Evolutionary conservation across 805 yeast species (phyloP).

Genomic region (Barnettozyma pratensis): DNA sequence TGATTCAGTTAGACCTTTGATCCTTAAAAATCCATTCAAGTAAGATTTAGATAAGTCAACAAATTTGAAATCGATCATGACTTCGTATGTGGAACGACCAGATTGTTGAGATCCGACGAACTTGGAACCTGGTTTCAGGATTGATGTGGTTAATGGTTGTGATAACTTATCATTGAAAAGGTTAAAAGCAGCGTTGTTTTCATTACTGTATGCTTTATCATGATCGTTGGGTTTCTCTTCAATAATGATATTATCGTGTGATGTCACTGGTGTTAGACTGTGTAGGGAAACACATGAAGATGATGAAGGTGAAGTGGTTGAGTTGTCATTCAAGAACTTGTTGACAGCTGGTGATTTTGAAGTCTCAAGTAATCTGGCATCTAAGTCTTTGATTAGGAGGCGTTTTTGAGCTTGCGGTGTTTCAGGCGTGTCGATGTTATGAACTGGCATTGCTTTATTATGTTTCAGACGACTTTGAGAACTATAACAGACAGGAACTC

Average conservation of each 20-base stretch:
- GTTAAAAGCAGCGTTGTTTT: background rate
- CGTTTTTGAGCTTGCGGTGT: background rate
- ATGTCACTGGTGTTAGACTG: background rate
- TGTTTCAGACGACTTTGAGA: too few species aligned
- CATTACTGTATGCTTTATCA: too few species aligned
- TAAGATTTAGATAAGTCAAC: slow-evolving; percentile 53
- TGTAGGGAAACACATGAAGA: background rate
- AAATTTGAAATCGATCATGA: slow-evolving; percentile 60
- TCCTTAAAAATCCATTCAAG: slow-evolving; percentile 60
- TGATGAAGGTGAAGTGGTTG: too few species aligned
- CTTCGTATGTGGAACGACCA: slow-evolving; percentile 59
- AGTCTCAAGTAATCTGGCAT: too few species aligned
- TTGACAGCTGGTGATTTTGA: background rate
- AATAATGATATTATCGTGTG: background rate
- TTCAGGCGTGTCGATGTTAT: background rate
- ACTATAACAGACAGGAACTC: too few species aligned
- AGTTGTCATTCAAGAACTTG: background rate
- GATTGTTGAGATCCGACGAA: slow-evolving; percentile 70
- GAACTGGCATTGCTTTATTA: background rate
- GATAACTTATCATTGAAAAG: slow-evolving; percentile 8
- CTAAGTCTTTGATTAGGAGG: background rate
- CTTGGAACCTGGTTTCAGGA: slow-evolving; percentile 54
- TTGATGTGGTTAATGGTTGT: slow-evolving; percentile 29
- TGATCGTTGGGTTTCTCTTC: background rate
- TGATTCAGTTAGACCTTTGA: slow-evolving; percentile 59